Conservation (phyloP, 768 basidiomycete species). For the Trametes coccinea region DNA sequence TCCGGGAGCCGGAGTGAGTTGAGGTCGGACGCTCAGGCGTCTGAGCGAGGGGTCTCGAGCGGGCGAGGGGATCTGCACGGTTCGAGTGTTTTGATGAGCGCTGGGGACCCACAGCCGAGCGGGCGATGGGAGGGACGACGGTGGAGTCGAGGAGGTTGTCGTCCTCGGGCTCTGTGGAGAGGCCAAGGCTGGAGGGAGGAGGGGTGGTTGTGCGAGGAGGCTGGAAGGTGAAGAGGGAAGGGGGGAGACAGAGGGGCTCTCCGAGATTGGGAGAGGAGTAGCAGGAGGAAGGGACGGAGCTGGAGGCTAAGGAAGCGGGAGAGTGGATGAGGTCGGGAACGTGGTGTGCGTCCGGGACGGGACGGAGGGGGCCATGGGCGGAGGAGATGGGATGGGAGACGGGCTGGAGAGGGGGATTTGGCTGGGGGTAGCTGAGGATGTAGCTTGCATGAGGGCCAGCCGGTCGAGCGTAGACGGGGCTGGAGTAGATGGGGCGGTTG, state of each 20-base stretch:
- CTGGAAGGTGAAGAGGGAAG: slow-evolving; percentile 26
- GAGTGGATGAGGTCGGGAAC: slow-evolving; percentile 17
- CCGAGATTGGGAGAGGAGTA: slow-evolving; percentile 12
- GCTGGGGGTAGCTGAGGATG: slow-evolving; percentile 36
- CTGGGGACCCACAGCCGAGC: slow-evolving; percentile 2
- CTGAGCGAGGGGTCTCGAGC: slow-evolving; percentile 14
- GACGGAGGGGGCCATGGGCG: slow-evolving; percentile 3
- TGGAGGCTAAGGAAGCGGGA: slow-evolving; percentile 7
- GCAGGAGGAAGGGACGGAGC: slow-evolving; percentile 12
- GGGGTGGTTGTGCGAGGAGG: slow-evolving; percentile 8
- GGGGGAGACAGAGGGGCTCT: slow-evolving; percentile 28
- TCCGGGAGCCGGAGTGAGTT: background rate
- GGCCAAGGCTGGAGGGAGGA: background rate
- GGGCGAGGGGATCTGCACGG: slow-evolving; percentile 10
- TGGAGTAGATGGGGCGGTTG: slow-evolving; percentile 38
- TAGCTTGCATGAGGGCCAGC: slow-evolving; percentile 20
- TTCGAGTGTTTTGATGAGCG: background rate
- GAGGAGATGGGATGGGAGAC: slow-evolving; percentile 11
- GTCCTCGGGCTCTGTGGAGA: background rate
- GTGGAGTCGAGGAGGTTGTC: background rate
- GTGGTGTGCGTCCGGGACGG: slow-evolving; percentile 9
- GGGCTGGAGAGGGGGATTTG: slow-evolving; percentile 28
- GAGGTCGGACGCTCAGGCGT: slow-evolving; percentile 4
- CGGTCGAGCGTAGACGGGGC: slow-evolving; percentile 21
- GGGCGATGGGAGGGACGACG: background rate